Percentiles rank a stretch among this genome's conserved stretches.
Conservation (phyloP, 75 land plant genomes). For the Pinus taeda region DNA sequence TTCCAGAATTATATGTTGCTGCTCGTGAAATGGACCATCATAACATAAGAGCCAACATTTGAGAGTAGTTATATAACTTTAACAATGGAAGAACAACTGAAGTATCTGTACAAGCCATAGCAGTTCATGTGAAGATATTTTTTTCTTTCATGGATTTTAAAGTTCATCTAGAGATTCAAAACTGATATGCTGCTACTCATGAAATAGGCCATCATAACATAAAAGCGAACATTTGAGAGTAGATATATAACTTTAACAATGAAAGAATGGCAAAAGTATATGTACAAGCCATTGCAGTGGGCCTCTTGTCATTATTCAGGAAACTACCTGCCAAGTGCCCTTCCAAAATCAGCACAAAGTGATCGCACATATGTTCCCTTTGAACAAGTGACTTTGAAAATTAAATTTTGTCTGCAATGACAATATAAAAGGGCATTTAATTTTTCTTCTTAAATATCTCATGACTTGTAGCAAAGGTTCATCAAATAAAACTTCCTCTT, state of each 20-base stretch:
- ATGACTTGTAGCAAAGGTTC: neutral
- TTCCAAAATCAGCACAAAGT: slow-evolving; percentile 92
- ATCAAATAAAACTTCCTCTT: neutral
- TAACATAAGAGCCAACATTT: neutral
- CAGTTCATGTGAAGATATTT: neutral
- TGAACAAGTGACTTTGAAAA: slow-evolving; percentile 82
- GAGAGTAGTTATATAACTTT: neutral
- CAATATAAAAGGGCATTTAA: neutral
- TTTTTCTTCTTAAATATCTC: neutral
- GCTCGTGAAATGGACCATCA: neutral
- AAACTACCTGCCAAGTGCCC: slow-evolving; percentile 78
- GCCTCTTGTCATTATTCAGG: neutral
- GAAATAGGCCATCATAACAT: too few species aligned
- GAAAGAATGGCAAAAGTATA: neutral
- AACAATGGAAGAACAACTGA: neutral
- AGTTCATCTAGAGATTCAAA: neutral
- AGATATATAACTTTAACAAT: neutral
- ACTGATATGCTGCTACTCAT: neutral
- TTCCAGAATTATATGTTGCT: neutral
- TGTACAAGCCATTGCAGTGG: neutral
- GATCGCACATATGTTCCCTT: slow-evolving; percentile 97
- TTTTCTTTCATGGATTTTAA: neutral
- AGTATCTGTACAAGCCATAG: neutral
- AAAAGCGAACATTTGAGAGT: neutral
- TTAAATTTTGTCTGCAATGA: slow-evolving; percentile 72